phyloP scores from a whole-genome alignment of 176 grass and related monocot species.

The Alopecurus myosuroides region DNA sequence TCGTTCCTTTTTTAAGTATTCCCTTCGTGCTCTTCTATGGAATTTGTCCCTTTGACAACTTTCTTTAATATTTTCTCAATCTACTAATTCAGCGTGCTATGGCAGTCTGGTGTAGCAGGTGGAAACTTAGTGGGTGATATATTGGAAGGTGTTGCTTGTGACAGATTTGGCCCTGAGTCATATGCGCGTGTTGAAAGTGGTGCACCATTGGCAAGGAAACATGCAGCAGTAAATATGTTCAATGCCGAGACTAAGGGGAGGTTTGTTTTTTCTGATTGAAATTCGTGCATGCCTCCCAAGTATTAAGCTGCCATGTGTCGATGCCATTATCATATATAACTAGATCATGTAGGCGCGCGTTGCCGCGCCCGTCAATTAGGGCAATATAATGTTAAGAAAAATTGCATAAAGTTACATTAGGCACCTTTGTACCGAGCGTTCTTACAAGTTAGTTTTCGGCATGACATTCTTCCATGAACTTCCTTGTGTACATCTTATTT shows the following conservation, averaged over 20 bases:
- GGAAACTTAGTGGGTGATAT: slow-evolving; percentile 50
- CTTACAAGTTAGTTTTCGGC: too few species aligned
- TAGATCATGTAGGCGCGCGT: too few species aligned
- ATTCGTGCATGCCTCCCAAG: slow-evolving; percentile 60
- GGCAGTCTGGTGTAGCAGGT: too few species aligned
- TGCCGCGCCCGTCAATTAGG: too few species aligned
- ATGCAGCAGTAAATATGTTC: slow-evolving; percentile 57
- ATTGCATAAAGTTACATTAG: too few species aligned
- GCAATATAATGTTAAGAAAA: too few species aligned
- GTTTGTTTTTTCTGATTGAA: slow-evolving; percentile 79
- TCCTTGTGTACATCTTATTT: too few species aligned
- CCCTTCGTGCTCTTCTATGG: not conserved
- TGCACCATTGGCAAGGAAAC: slow-evolving; percentile 32
- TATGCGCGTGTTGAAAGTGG: too few species aligned
- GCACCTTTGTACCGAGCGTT: too few species aligned
- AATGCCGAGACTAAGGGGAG: too few species aligned
- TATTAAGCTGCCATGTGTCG: slow-evolving; percentile 56
- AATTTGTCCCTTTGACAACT: not conserved
- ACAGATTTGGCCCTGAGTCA: slow-evolving; percentile 68
- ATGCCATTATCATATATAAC: slow-evolving; percentile 72
- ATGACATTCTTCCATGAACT: too few species aligned
- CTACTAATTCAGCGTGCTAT: not conserved
- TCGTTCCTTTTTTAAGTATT: not conserved
- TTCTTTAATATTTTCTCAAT: slow-evolving; percentile 13
- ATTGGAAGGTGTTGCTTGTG: slow-evolving; percentile 57